These are phyloP conservation scores for Myxozyma udenii DNA, from an alignment of 805 yeast species.

Conservation along the genomic window DNA sequence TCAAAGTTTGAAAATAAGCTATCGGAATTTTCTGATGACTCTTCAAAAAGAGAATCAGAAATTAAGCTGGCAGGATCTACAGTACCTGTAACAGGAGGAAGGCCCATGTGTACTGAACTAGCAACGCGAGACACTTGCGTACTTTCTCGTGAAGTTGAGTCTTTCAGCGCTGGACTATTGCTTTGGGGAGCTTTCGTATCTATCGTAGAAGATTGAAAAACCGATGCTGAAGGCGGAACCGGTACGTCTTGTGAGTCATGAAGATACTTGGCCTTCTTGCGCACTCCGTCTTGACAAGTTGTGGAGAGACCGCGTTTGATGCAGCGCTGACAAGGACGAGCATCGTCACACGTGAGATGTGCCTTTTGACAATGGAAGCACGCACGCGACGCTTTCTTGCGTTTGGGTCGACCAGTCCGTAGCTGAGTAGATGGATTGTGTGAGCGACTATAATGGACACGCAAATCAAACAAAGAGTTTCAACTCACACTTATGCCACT, in stretches of 20 bases:
- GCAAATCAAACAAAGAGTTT: background rate
- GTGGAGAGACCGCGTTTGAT: slow-evolving; percentile 60
- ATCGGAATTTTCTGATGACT: slow-evolving; percentile 11
- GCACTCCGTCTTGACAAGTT: slow-evolving; percentile 83
- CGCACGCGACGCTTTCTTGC: slow-evolving; percentile 77
- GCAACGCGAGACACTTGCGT: too few species aligned
- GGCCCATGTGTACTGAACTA: background rate
- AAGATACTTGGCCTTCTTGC: slow-evolving; percentile 76
- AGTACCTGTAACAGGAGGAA: background rate
- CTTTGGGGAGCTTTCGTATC: background rate
- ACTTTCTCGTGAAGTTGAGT: too few species aligned
- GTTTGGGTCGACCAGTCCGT: slow-evolving; percentile 43
- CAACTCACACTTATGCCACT: slow-evolving; percentile 26
- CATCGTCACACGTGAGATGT: slow-evolving; percentile 85
- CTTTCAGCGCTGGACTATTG: too few species aligned
- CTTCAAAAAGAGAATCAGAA: background rate
- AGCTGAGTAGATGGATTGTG: slow-evolving; percentile 3
- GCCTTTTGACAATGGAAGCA: slow-evolving; percentile 88
- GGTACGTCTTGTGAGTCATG: slow-evolving; percentile 51
- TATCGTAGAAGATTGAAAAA: background rate
- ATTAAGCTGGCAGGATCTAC: background rate
- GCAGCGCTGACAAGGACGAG: slow-evolving; percentile 81
- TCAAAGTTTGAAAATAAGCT: slow-evolving; percentile 19
- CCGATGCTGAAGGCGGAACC: background rate
- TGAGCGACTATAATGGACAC: background rate